Conservation (phyloP, 352 stramenopile genomes). For the Albugo candida region DNA sequence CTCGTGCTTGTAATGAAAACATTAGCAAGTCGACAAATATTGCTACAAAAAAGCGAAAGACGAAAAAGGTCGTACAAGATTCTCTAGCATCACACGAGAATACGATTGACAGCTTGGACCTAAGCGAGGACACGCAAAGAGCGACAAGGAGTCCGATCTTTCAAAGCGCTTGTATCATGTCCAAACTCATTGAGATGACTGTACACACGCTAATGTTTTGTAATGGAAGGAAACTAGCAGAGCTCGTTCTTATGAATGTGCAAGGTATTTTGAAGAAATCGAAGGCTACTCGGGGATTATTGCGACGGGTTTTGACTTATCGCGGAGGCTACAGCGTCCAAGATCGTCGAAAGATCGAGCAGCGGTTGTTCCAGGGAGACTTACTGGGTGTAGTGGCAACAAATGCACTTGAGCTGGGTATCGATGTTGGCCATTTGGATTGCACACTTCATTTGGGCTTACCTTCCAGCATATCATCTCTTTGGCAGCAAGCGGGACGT, state of each 20-base stretch:
- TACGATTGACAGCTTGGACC: not conserved
- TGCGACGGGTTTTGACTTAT: slow-evolving; percentile 84
- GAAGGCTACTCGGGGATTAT: slow-evolving; percentile 18
- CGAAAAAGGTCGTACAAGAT: slow-evolving; percentile 3
- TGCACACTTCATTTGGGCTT: slow-evolving; percentile 93
- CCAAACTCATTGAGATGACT: slow-evolving; percentile 71
- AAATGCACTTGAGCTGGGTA: slow-evolving; percentile 92
- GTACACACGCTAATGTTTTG: slow-evolving; percentile 93
- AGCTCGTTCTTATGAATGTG: slow-evolving; percentile 80
- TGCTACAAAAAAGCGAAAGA: slow-evolving; percentile 9
- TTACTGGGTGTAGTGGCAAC: slow-evolving; percentile 92
- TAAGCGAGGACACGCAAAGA: not conserved
- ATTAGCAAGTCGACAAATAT: not conserved
- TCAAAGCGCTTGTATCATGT: slow-evolving; percentile 84
- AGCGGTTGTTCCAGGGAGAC: slow-evolving; percentile 85
- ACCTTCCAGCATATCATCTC: slow-evolving; percentile 78
- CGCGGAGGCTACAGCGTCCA: slow-evolving; percentile 88
- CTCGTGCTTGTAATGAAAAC: slow-evolving; percentile 14
- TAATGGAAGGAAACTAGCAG: slow-evolving; percentile 84
- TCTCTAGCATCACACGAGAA: slow-evolving; percentile 3
- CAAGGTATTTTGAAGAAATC: slow-evolving; percentile 36
- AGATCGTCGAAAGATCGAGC: slow-evolving; percentile 86
- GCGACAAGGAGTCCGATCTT: slow-evolving; percentile 56
- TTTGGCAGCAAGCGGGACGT: slow-evolving; percentile 94
- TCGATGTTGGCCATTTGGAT: slow-evolving; percentile 89